phyloP scores from a whole-genome alignment of 129 eudicot species.

The Tagetes erecta region DNA sequence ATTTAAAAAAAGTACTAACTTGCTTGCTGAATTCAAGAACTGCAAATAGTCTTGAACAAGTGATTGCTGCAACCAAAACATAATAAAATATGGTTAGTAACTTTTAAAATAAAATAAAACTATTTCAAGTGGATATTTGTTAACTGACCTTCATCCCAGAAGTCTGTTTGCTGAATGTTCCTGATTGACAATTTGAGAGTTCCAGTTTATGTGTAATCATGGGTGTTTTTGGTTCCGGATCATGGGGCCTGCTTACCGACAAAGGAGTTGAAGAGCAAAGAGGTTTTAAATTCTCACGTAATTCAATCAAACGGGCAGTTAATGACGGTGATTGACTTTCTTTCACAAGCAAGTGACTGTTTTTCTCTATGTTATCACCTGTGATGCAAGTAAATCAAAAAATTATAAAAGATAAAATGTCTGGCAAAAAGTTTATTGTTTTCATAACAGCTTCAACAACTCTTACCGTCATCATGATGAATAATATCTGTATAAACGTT shows the following conservation, averaged over 20 bases:
- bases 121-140: not conserved
- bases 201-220: slow-evolving; percentile 30
- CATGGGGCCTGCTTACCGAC: slow-evolving; percentile 27
- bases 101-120: not conserved
- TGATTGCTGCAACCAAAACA: slow-evolving; percentile 48
- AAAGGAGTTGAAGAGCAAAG: slow-evolving; percentile 45
- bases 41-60: slow-evolving; percentile 64
- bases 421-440: not conserved
- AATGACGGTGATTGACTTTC: slow-evolving; percentile 59
- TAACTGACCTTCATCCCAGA: slow-evolving; percentile 66
- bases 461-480: slow-evolving; percentile 23
- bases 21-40: slow-evolving; percentile 77
- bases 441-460: slow-evolving; percentile 6
- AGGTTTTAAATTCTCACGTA: slow-evolving; percentile 52
- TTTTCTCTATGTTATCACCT: slow-evolving; percentile 33
- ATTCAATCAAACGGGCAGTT: slow-evolving; percentile 48
- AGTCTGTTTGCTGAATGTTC: slow-evolving; percentile 49
- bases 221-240: slow-evolving; percentile 69
- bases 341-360: slow-evolving; percentile 14
- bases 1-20: slow-evolving; percentile 52
- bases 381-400: slow-evolving; percentile 8
- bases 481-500: slow-evolving; percentile 20
- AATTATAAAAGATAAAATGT: not conserved
- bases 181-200: slow-evolving; percentile 43
- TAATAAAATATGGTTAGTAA: not conserved